Evolutionary conservation across 2,329 filamentous ascomycete species (phyloP).

Genomic region (Neopestalotiopsis clavispora): DNA sequence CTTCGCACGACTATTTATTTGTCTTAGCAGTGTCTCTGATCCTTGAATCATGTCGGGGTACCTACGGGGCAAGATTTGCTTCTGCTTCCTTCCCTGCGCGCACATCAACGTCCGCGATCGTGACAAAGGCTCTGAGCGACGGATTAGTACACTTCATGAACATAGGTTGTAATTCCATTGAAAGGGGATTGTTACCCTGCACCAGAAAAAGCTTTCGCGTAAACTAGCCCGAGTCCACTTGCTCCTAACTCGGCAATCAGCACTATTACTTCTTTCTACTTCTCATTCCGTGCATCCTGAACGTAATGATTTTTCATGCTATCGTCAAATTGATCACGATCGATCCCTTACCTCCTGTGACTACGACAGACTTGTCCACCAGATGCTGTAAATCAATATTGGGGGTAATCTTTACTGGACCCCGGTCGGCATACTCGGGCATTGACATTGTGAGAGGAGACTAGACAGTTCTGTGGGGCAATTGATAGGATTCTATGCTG

Average conservation of each 20-base stretch:
- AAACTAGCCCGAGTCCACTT: conserved; percentile 8
- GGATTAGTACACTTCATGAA: not conserved
- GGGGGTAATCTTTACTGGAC: not conserved
- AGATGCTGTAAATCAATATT: not conserved
- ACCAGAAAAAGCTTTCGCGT: conserved; percentile 1
- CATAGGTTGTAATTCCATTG: not conserved
- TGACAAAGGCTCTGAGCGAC: not conserved
- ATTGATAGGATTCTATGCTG: not conserved
- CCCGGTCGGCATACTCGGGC: not conserved
- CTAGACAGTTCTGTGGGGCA: not conserved
- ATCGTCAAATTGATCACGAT: no score
- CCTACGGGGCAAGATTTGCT: conserved; percentile 2
- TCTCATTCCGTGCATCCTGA: no score
- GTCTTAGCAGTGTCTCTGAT: not conserved
- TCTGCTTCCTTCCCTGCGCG: not conserved
- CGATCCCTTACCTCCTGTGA: not conserved
- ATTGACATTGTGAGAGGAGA: not conserved
- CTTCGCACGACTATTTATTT: not conserved
- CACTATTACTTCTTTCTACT: not conserved
- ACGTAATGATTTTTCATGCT: no score
- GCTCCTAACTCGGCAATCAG: not conserved
- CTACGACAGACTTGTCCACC: not conserved
- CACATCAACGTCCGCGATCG: not conserved
- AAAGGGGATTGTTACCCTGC: not conserved
- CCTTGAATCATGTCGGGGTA: not conserved